These are phyloP conservation scores for Aspergillus leporis DNA, from an alignment of 495 filamentous ascomycete species.

Conservation along the genomic window DNA sequence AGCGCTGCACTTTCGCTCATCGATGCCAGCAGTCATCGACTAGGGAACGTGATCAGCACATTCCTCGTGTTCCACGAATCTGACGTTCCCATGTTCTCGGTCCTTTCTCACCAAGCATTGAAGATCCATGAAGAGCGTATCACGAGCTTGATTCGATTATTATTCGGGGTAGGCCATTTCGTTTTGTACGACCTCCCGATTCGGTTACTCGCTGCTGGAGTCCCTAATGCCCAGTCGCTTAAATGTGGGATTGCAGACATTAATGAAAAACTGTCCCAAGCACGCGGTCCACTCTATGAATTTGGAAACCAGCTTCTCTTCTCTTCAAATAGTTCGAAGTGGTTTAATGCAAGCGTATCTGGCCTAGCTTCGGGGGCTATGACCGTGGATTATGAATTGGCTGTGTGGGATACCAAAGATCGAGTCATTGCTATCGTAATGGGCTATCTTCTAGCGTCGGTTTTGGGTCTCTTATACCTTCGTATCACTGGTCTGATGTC, in stretches of 20 bases:
- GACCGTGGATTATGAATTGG: slow-evolving; percentile 59
- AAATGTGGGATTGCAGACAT: slow-evolving; percentile 20
- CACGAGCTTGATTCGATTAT: slow-evolving; percentile 18
- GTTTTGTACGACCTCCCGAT: slow-evolving; percentile 43
- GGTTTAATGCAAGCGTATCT: slow-evolving; percentile 25
- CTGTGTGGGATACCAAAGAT: slow-evolving; percentile 75
- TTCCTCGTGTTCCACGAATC: slow-evolving; percentile 51
- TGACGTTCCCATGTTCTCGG: slow-evolving; percentile 62
- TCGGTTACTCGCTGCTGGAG: slow-evolving; percentile 30
- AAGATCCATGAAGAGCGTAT: slow-evolving; percentile 50
- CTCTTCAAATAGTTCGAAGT: slow-evolving; percentile 25
- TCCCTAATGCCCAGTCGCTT: slow-evolving; percentile 23
- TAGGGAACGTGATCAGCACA: slow-evolving; percentile 44
- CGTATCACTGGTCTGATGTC: slow-evolving; percentile 65
- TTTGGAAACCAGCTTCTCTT: slow-evolving; percentile 24
- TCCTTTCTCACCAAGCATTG: slow-evolving; percentile 60
- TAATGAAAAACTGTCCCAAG: slow-evolving; percentile 10
- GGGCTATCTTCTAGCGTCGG: slow-evolving; percentile 75
- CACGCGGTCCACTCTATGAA: slow-evolving; percentile 24
- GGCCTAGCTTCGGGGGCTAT: slow-evolving; percentile 23
- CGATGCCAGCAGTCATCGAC: slow-evolving; percentile 41
- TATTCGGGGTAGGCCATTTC: slow-evolving; percentile 29
- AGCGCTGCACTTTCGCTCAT: slow-evolving; percentile 50
- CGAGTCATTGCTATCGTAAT: slow-evolving; percentile 75
- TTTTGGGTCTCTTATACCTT: slow-evolving; percentile 77